Base-by-base conservation (phyloP, 768 basidiomycete species). In the Kwoniella mangroviensis region DNA sequence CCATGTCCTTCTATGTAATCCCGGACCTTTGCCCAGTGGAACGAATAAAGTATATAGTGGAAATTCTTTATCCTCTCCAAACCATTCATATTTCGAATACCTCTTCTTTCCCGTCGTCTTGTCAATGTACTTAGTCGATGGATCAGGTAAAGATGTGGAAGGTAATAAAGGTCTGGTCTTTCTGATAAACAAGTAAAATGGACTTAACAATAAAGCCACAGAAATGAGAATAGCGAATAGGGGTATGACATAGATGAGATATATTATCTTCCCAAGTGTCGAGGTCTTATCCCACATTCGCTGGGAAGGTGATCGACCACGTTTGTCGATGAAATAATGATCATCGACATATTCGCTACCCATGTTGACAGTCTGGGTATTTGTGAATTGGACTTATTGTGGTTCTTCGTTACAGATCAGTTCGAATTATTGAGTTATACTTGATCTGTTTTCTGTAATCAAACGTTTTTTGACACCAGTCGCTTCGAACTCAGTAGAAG, bases 1-100 rank as follows among this genome's bases (percentile, higher is more conserved):
- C 72, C 72, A 77, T 34, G 63, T 57, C 22, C 77, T 70, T 62
- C 58, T 42, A 64, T 70, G 62, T 24, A 65, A n/a, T 9, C 69
- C 64, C 4, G 69, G 67, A 26, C 67, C 67, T 42, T 45, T 45
- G 7, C 68, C 61, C 22, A 69, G 34, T 7, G 68, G 68, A 3
- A 41, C 21, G 15, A 64, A 28, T 2, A 57, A 19, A 19, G 51
- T 63, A 40, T 42, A 54, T 1, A 52, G n/a, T 0, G 68, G 68
- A 17, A 56, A 69, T 19, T 56, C 45, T 53, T 66, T 63, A 19
- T 53, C 60, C 17, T 45, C 43, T 4, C 73, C 74, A 45, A 65
- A 72, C 59, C 74, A 69, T 28, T 69, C 68, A 28, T 69, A 62
- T 10, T 45, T 43, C 22, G n/a, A 54, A 54, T 54, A 21, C 3